Evolutionary conservation across 371 early-diverging fungal species (phyloP), one percentile per base, ranked within the genome.

Genomic region (Mortierella polycephala): DNA sequence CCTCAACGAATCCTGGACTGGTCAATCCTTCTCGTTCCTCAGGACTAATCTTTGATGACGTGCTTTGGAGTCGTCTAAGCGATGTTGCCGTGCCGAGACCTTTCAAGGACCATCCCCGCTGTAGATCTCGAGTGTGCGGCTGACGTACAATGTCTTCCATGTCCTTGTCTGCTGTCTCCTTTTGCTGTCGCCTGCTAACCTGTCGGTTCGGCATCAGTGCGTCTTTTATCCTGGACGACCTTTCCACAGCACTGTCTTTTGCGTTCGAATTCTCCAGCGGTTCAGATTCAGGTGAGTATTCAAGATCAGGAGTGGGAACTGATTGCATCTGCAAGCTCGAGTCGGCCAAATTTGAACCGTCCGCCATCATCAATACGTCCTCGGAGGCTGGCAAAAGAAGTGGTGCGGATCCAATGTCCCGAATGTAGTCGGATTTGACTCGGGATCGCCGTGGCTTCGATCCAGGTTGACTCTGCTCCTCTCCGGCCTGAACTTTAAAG

Each of bases 81-180:
- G 79, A 77, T 13, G 79, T 44, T 18, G 47, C 51, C 10, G 59
- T 56, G n/a, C 62, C 21, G 0, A 77, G 69, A 10, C 64, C 42
- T 52, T 57, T 77, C 49, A 77, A 50, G n/a, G 79, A 77, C 79
- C 79, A 77, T 30, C 64, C 72, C 21, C 79, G 79, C n/a, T 63
- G 68, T 42, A 68, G 16, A 10, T 63, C 44, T 39, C 51, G 16
- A 2, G 13, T 10, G 8, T 46, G 52, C 7, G 64, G 30, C 30
- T 30, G 30, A 30, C 30, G 7, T n/a, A 42, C 20, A 14, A 16
- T 20, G 13, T 21, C 0, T 1, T 42, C 37, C 10, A 14, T 40
- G 21, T 42, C 55, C 20, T 40, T 20, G 37, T 55, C 63, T 14
- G 16, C 11, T 7, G 18, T n/a, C 10, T 41, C 18, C 11, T 47